Evolutionary conservation across 108 stramenopile species (phyloP).

Genomic region (Pseudonitzschia delicatissima): DNA sequence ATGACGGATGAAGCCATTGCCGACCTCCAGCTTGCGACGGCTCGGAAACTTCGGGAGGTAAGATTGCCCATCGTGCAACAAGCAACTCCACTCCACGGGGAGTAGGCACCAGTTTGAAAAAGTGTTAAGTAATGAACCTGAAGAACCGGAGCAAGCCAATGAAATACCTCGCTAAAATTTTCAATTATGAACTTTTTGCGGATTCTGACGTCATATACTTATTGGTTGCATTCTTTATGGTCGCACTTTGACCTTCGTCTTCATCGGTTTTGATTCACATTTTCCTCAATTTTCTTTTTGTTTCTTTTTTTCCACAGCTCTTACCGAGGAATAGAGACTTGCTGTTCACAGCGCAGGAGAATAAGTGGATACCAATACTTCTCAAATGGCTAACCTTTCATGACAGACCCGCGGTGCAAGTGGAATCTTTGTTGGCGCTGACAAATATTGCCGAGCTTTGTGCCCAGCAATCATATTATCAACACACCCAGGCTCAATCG

Average conservation of each 20-base stretch:
- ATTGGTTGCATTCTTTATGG: not conserved
- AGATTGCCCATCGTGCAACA: not conserved
- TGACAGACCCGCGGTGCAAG: slow-evolving; percentile 75
- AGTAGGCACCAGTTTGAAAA: not conserved
- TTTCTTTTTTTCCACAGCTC: slow-evolving; percentile 22
- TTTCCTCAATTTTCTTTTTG: slow-evolving; percentile 4
- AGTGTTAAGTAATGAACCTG: not conserved
- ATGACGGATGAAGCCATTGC: slow-evolving; percentile 38
- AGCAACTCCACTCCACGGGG: not conserved
- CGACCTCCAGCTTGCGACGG: slow-evolving; percentile 45
- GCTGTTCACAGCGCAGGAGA: slow-evolving; percentile 59
- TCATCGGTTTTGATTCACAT: not conserved
- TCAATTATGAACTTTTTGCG: not conserved
- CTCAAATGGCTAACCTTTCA: slow-evolving; percentile 70
- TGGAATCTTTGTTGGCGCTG: slow-evolving; percentile 59
- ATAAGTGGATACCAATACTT: slow-evolving; percentile 78
- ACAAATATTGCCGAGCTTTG: slow-evolving; percentile 65
- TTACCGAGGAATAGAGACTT: slow-evolving; percentile 54
- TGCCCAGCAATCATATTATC: slow-evolving; percentile 57
- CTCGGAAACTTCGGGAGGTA: slow-evolving; percentile 55
- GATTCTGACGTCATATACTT: not conserved
- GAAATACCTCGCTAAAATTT: not conserved
- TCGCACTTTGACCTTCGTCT: slow-evolving; percentile 1
- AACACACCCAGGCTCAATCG: slow-evolving; percentile 34
- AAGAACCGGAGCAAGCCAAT: not conserved